Evolutionary conservation across 352 stramenopile genomes (phyloP), one percentile per base, ranked within the genome.

Genomic region (Globisporangium uncinulatum): DNA sequence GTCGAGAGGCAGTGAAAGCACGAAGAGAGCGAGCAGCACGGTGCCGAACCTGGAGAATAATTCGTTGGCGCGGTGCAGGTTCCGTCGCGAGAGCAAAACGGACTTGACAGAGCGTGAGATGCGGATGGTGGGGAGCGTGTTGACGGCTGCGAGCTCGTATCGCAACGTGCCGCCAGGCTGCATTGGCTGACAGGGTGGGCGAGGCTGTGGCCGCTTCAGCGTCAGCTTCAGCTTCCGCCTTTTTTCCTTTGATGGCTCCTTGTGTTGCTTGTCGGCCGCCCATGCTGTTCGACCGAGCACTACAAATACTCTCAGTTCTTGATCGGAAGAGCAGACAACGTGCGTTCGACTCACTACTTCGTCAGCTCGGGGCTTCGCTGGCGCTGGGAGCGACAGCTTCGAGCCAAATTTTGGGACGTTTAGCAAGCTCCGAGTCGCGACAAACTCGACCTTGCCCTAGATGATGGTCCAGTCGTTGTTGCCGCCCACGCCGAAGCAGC

Each of bases 371-470:
- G 32, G 9, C n/a, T n/a, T 37, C 32, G 32, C 32, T 37, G 4
- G 9, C 9, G 32, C 9, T 37, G 9, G 39, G 39, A 5, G 39
- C 39, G 39, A 44, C 39, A 15, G 1, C 39, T 44, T 44, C 10
- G 13, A 44, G 6, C 39, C 39, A 14, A 44, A 44, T 11, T n/a
- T 19, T 15, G 39, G 39, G 11, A 44, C 39, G 39, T 15, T 44
- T 15, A 44, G 6, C 39, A 44, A 5, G 39, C 39, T 44, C 39
- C 11, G 13, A 15, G 10, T 44, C 7, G 39, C 54, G 34, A 47
- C 31, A 32, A 53, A 59, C 54, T 61, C 45, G 46, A 61, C 46
- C 13, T 47, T 48, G 44, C 34, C 55, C 46, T 55, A 46, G n/a
- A 61, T 17, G 14, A 55, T 2, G 34, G 56, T 55, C 7, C 24